phyloP scores from a whole-genome alignment of 2,329 filamentous ascomycete species.

The Gnomoniopsis smithogilvyi region DNA sequence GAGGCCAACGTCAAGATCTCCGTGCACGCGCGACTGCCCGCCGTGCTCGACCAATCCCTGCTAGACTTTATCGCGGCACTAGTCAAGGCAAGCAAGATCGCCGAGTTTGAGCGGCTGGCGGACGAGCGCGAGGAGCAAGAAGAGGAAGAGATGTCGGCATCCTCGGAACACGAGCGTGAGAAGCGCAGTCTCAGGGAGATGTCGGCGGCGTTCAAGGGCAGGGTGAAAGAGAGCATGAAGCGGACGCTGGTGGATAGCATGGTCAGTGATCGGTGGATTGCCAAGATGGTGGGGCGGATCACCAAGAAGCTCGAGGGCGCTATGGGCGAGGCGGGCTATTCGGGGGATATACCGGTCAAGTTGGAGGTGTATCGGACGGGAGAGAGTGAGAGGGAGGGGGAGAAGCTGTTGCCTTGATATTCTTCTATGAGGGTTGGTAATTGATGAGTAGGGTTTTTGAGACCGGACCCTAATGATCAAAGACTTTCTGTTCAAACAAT shows the following conservation, averaged over 20 bases:
- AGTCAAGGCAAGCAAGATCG: not conserved
- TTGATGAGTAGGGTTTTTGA: no score
- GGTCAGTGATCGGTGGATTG: not conserved
- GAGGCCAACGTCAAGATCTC: not conserved
- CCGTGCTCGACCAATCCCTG: not conserved
- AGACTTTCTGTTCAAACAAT: no score
- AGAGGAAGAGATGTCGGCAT: not conserved
- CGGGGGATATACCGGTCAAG: not conserved
- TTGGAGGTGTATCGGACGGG: not conserved
- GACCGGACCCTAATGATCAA: no score
- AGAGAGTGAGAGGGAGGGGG: not conserved
- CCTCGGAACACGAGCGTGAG: not conserved
- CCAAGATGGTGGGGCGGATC: not conserved
- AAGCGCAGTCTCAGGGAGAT: not conserved
- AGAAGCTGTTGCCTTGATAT: not conserved
- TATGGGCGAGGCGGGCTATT: not conserved
- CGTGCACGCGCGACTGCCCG: not conserved
- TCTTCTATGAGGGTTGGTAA: not conserved
- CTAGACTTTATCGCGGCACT: not conserved
- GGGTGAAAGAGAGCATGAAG: not conserved
- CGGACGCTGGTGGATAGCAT: not conserved
- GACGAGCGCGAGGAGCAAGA: not conserved
- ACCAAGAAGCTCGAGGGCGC: not conserved
- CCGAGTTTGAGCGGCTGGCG: not conserved
- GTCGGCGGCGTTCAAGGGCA: not conserved